These are phyloP conservation scores for Aphanomyces astaci DNA, from an alignment of 352 stramenopile species.

Conservation along the genomic window DNA sequence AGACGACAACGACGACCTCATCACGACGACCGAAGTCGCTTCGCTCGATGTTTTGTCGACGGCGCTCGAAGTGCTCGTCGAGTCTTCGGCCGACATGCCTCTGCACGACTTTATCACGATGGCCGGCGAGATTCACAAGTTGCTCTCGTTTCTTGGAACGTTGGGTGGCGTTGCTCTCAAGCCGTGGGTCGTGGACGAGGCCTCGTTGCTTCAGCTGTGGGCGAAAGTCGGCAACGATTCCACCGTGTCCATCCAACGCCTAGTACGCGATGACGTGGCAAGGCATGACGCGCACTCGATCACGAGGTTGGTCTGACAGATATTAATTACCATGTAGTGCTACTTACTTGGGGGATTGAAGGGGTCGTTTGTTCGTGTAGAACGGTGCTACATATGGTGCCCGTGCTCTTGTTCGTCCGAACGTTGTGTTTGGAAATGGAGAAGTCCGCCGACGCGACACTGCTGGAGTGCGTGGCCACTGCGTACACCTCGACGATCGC, in stretches of 20 bases:
- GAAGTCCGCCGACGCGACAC: not conserved
- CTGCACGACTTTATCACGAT: constrained; percentile 17
- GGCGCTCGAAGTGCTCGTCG: constrained; percentile 7
- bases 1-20: not conserved
- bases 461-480: not conserved
- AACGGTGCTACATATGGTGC: constrained; percentile 1
- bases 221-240: not conserved
- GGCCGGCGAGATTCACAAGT: not conserved
- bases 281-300: not conserved
- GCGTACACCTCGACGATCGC: not conserved
- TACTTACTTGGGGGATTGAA: not conserved
- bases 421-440: constrained; percentile 13
- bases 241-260: constrained; percentile 1
- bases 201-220: not conserved
- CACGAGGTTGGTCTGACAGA: not conserved
- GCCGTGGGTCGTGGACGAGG: not conserved
- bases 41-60: constrained; percentile 4
- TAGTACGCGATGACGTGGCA: not conserved
- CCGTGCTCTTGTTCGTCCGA: not conserved
- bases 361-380: not conserved
- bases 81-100: not conserved
- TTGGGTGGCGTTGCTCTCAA: constrained; percentile 1
- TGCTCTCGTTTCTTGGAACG: not conserved
- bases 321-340: not conserved
- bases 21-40: not conserved